Evolutionary conservation across 169 alveolate genomes (phyloP).

Genomic region (Amoebophrya sp.): DNA sequence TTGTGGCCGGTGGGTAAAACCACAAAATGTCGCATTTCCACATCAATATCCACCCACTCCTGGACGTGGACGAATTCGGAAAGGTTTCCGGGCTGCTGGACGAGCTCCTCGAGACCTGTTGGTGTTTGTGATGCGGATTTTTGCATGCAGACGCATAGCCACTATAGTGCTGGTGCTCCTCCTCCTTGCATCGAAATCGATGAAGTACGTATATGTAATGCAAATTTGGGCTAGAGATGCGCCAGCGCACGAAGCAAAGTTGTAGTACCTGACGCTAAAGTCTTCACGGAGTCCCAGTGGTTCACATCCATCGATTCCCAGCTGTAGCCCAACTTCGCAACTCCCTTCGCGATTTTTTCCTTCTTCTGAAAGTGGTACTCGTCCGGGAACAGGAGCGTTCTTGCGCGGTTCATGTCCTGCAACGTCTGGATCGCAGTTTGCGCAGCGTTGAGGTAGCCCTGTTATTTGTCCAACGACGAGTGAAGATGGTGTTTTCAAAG

Average conservation of each 20-base stretch:
- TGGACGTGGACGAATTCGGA: neutral
- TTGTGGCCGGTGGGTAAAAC: neutral
- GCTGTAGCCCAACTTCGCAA: neutral
- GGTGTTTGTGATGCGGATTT: no score
- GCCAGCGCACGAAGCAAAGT: no score
- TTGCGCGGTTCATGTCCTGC: neutral
- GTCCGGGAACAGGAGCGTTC: neutral
- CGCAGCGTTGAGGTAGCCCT: neutral
- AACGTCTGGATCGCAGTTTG: neutral
- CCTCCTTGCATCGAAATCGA: no score
- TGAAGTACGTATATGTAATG: no score
- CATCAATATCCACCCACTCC: conserved; percentile 16
- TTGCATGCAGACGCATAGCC: no score
- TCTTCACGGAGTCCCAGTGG: neutral
- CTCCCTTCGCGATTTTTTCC: neutral
- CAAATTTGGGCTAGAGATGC: no score
- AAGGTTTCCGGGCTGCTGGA: neutral
- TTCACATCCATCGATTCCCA: conserved; percentile 21
- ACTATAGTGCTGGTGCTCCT: no score
- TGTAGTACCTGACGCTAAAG: neutral
- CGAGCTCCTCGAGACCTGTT: neutral
- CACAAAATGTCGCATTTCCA: conserved; percentile 3
- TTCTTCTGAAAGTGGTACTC: neutral
- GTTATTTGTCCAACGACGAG: no score
- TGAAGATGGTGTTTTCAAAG: no score